Base-by-base conservation (phyloP, 768 basidiomycete species). In the Tricholoma matsutake region DNA sequence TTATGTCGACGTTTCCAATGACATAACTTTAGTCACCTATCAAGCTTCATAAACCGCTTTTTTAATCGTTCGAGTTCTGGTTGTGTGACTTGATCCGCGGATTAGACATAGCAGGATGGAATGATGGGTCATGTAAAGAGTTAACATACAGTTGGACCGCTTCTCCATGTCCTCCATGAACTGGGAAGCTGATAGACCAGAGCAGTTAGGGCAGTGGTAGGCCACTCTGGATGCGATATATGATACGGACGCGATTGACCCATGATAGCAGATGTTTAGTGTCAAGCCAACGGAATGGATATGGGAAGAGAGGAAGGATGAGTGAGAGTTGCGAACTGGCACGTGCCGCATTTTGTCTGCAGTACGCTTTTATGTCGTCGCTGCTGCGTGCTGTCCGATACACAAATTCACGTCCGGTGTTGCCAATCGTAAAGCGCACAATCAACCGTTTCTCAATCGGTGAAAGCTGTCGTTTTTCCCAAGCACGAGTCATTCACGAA, bases 31-130 rank as follows among this genome's bases (percentile, higher is more conserved):
- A 31, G 13, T 35, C 39, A 89, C 92, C 89, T 92, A 75, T 99
- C 97, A 67, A 99, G 89, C 78, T 99, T 99, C 94, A 98, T 98
- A 76, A 99, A 98, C 57, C 97, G 89, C 74, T 98, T 98, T 85
- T 97, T 97, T 67, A 98, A 82, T 57, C 97, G 85, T 67, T 98
- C 93, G 67, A 99, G 79, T 77, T 99, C 97, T 53, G 87, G 84
- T 54, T 90, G 91, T 18, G 93, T 98, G 88, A 99, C 97, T 98
- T 71, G 47, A 34, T 7, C 22, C 41, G 57, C 41, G 34, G 58
- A 55, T 45, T 29, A 28, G 32, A 59, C 58, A 63, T 60, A 62
- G 56, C 34, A 63, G 57, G 53, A 31, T 25, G 47, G 14, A 29
- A 41, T 18, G 22, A 20, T 16, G 31, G 56, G 49, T n/a, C 31